Evolutionary conservation across 2,329 filamentous ascomycete species (phyloP).

Genomic region (Paramyrothecium sp.): DNA sequence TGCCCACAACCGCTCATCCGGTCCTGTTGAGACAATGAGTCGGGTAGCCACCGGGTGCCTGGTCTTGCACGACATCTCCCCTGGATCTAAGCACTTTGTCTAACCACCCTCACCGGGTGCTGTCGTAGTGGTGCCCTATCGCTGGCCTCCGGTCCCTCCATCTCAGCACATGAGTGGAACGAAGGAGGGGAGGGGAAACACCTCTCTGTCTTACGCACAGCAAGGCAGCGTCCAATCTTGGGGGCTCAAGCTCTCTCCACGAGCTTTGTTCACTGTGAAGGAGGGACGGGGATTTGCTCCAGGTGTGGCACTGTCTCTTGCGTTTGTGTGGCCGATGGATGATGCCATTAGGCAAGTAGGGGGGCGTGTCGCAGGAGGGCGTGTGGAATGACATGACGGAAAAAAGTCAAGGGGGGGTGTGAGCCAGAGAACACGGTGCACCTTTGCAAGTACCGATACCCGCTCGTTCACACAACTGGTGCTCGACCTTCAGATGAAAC

Average conservation of each 20-base stretch:
- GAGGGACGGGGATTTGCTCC: no score
- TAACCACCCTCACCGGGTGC: not conserved
- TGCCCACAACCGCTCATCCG: no score
- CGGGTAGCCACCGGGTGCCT: not conserved
- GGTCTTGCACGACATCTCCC: not conserved
- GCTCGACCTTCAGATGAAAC: no score
- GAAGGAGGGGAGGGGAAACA: no score
- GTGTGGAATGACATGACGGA: no score
- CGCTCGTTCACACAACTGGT: not conserved
- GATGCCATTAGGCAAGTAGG: no score
- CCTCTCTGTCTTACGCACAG: not conserved
- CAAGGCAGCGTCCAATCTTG: not conserved
- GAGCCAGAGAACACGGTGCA: no score
- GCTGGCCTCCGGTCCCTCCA: not conserved
- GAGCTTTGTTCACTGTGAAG: no score
- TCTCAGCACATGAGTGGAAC: not conserved
- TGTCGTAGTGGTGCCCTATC: not conserved
- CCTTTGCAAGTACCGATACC: not conserved
- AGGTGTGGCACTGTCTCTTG: no score
- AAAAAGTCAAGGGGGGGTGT: not conserved
- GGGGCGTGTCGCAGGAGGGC: no score
- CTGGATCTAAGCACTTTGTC: not conserved
- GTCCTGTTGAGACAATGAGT: not conserved
- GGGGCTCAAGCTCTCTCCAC: not conserved
- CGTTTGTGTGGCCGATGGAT: no score